These are phyloP conservation scores for Taxawa tesnikishii DNA, from an alignment of 2,329 filamentous ascomycete species.

Conservation along the genomic window DNA sequence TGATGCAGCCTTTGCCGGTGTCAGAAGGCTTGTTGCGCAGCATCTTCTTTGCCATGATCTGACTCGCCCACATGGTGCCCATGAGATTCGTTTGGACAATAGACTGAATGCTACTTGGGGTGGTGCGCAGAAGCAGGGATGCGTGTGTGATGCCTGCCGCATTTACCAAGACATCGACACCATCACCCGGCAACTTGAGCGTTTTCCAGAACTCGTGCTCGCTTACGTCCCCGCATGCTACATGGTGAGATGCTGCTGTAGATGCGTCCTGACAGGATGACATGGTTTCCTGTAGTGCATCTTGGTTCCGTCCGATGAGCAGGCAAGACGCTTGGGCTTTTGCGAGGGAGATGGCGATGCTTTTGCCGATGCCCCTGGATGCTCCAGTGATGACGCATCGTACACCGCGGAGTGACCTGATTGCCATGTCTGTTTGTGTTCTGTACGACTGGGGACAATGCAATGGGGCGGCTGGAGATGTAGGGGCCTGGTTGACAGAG, in stretches of 20 bases:
- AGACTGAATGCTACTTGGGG: constrained; percentile 36
- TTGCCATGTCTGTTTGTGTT: no score
- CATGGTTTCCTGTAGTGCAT: constrained; percentile 2
- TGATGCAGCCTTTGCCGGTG: constrained; percentile 47
- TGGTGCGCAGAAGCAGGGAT: constrained; percentile 47
- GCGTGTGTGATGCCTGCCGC: constrained; percentile 63
- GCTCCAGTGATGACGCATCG: constrained; percentile 34
- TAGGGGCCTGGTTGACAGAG: no score
- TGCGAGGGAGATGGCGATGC: constrained; percentile 36
- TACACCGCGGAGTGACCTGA: constrained; percentile 7
- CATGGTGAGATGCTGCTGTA: constrained; percentile 1
- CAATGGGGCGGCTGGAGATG: no score
- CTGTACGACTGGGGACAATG: no score
- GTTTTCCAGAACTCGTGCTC: constrained; percentile 5
- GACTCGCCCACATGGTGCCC: constrained; percentile 52
- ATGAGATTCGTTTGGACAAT: constrained; percentile 60
- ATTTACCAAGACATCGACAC: constrained; percentile 56
- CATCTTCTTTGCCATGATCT: constrained; percentile 38
- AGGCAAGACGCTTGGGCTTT: constrained; percentile 25
- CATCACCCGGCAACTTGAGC: constrained; percentile 2
- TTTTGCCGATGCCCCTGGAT: constrained; percentile 37
- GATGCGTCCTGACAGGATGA: not conserved
- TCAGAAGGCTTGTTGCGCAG: constrained; percentile 20
- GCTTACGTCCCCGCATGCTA: constrained; percentile 6
- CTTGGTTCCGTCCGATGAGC: constrained; percentile 7